Percentiles rank a stretch among this genome's conserved stretches.
phyloP scores from a whole-genome alignment of 2,329 filamentous ascomycete genomes.

The Ramularia collo-cygni region DNA sequence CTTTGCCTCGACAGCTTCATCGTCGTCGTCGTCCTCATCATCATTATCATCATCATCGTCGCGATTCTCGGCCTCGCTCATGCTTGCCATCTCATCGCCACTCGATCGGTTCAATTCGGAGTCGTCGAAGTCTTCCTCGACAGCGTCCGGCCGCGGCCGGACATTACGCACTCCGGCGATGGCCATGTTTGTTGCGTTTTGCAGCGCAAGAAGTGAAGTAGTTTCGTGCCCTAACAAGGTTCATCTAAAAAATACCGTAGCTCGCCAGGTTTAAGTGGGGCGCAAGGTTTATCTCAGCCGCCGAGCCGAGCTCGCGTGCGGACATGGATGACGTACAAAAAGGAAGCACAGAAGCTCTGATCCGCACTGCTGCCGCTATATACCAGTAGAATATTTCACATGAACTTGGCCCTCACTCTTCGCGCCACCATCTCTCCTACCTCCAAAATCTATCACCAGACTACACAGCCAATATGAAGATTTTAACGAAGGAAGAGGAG shows the following conservation, averaged over 20 bases:
- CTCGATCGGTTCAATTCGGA: slow-evolving; percentile 13
- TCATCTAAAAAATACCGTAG: background rate
- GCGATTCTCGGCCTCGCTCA: slow-evolving; percentile 26
- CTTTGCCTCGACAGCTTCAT: slow-evolving; percentile 37
- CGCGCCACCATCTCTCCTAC: too few species aligned
- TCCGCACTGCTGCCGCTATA: too few species aligned
- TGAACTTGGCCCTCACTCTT: too few species aligned
- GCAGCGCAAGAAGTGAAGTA: too few species aligned
- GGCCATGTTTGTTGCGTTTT: too few species aligned
- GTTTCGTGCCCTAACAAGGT: background rate
- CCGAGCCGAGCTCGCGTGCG: too few species aligned
- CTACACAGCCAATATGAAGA: slow-evolving; percentile 66
- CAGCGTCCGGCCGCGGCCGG: slow-evolving; percentile 10
- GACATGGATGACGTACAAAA: too few species aligned
- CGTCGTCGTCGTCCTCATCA: slow-evolving; percentile 32
- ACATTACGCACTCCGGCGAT: slow-evolving; percentile 10
- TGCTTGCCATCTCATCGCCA: slow-evolving; percentile 25
- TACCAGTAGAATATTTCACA: too few species aligned
- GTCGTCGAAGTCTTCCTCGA: slow-evolving; percentile 11
- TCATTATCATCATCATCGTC: slow-evolving; percentile 6
- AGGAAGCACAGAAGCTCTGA: too few species aligned
- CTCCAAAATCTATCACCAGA: too few species aligned
- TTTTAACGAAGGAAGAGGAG: slow-evolving; percentile 92
- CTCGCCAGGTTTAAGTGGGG: background rate
- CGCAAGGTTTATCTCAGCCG: too few species aligned